phyloP scores from a whole-genome alignment of 1,284 basidiomycete species.

The Meripilus lineatus region DNA sequence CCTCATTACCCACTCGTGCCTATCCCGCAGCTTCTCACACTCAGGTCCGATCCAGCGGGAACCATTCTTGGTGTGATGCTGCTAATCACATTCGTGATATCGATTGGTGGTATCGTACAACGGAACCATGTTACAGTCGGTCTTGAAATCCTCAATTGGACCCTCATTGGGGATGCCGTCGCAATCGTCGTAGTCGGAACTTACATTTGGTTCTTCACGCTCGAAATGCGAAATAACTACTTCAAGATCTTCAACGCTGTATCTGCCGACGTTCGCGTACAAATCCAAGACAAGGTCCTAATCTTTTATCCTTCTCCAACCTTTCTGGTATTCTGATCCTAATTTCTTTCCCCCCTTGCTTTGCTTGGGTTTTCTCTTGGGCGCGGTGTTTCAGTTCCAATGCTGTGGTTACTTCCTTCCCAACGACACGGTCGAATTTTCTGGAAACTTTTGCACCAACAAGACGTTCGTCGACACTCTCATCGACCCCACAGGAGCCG shows the following conservation, averaged over 20 bases:
- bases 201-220: constrained; percentile 75
- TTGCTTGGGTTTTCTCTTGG: neutral
- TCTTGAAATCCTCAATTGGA: constrained; percentile 70
- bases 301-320: neutral
- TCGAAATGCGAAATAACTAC: constrained; percentile 66
- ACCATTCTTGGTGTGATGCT: constrained; percentile 65
- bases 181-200: constrained; percentile 59
- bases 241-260: constrained; percentile 48
- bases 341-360: neutral
- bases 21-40: neutral
- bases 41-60: constrained; percentile 45
- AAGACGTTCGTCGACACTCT: constrained; percentile 41
- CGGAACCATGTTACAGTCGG: constrained; percentile 62
- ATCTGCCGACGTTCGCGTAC: constrained; percentile 41
- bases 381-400: constrained; percentile 40
- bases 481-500: constrained; percentile 37
- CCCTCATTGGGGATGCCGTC: constrained; percentile 57
- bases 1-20: constrained; percentile 11
- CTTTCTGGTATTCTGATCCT: too few species aligned
- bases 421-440: constrained; percentile 53
- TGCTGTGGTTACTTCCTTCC: constrained; percentile 83
- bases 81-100: constrained; percentile 62
- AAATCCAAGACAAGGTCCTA: constrained; percentile 67
- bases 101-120: constrained; percentile 66
- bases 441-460: constrained; percentile 59